Conservation (phyloP, 495 filamentous ascomycete genomes). For the Penicillium coprophilum region DNA sequence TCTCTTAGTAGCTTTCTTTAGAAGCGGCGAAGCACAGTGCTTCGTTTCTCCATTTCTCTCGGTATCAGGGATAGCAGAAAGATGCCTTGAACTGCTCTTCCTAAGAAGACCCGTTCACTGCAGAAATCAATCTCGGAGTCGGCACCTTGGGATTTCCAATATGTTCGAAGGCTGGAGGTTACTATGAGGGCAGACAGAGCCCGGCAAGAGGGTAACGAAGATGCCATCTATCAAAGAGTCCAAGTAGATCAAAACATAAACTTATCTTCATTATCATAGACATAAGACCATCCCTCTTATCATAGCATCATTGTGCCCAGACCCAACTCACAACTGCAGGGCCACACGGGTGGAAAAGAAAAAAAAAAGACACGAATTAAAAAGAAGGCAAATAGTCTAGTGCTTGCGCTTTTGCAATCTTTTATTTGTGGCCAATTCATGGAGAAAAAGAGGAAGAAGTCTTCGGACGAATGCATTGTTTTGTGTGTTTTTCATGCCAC, state of each 20-base stretch:
- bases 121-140: not conserved
- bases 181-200: not conserved
- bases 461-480: constrained; percentile 8
- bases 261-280: constrained; percentile 33
- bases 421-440: constrained; percentile 7
- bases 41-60: not conserved
- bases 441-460: not conserved
- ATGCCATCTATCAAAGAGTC: not conserved
- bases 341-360: constrained; percentile 17
- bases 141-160: not conserved
- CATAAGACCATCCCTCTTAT: constrained; percentile 32
- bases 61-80: not conserved
- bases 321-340: constrained; percentile 9
- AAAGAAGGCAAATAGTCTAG: constrained; percentile 11
- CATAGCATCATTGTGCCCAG: constrained; percentile 31
- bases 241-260: constrained; percentile 11
- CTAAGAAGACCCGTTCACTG: not conserved
- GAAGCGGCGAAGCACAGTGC: not conserved
- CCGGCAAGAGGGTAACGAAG: not conserved
- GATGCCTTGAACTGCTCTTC: not conserved
- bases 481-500: constrained; percentile 23
- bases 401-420: constrained; percentile 5
- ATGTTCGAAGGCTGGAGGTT: not conserved
- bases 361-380: constrained; percentile 13
- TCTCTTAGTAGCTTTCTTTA: not conserved